Evolutionary conservation across 345 rosid genomes (phyloP), one percentile per base, ranked within the genome.

Genomic region (Turnera subulata): DNA sequence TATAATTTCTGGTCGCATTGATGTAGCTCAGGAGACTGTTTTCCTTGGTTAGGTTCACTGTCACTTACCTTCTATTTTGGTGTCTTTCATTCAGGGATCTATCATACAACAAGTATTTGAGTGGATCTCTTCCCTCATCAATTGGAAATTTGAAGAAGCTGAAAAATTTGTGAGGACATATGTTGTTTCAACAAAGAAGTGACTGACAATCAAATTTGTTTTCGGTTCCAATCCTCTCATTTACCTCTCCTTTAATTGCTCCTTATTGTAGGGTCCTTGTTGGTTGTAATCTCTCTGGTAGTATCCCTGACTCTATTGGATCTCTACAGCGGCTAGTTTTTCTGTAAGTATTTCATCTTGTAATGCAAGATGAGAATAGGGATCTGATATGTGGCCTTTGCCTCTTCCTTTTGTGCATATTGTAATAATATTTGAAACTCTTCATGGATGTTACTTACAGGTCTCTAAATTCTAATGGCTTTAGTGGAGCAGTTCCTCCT

Each of bases 301-400:
- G 53, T 38, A 72, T 93, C 63, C 99, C 99, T 4, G 68, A 68
- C 1, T 53, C 94, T 0, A 65, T 93, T 14, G 99, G 99, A 62
- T 69, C 79, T 11, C 67, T 93, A 8, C 25, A 21, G 57, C 23
- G 51, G 55, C 87, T 93, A 42, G 48, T 57, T 8, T 58, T 23
- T 69, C 74, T 93, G 99, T 93, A 80, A 78, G 84, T 42, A 43
- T 38, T 50, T 63, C n/a, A n/a, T n/a, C n/a, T n/a, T n/a, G 23
- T 20, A 18, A 24, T 33, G 26, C 14, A 23, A 24, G 5, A 23
- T n/a, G n/a, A n/a, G n/a, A n/a, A n/a, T n/a, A n/a, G n/a, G n/a
- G n/a, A n/a, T n/a, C n/a, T n/a, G n/a, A n/a, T n/a, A n/a, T n/a
- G n/a, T n/a, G n/a, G n/a, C n/a, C n/a, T n/a, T n/a, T n/a, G n/a